These are phyloP conservation scores for Neurospora sp. DNA, from an alignment of 495 filamentous ascomycete species.

Conservation along the genomic window DNA sequence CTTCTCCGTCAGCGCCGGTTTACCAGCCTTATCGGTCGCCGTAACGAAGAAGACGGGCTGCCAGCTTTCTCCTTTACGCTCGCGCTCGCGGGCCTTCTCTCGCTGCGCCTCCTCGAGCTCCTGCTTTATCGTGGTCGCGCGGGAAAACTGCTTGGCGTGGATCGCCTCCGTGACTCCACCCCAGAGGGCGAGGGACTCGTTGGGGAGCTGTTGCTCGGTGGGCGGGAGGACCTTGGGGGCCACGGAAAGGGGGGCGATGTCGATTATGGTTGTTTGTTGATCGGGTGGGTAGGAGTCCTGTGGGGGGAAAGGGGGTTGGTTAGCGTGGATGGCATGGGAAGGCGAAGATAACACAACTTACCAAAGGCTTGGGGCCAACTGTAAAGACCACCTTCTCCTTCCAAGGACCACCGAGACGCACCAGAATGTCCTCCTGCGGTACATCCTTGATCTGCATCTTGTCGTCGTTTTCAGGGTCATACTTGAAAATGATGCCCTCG, in stretches of 20 bases:
- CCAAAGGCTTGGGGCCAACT: conserved; percentile 39
- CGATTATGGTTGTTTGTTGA: conserved; percentile 64
- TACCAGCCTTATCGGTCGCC: conserved; percentile 60
- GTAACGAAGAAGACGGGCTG: conserved; percentile 84
- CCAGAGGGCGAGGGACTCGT: conserved; percentile 90
- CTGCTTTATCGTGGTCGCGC: conserved; percentile 77
- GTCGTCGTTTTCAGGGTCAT: conserved; percentile 71
- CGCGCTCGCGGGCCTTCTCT: conserved; percentile 69
- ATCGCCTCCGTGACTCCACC: conserved; percentile 81
- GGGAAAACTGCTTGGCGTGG: conserved; percentile 64
- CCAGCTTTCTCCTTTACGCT: conserved; percentile 57
- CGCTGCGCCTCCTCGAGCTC: conserved; percentile 88
- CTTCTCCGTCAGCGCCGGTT: conserved; percentile 70
- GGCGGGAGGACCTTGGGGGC: conserved; percentile 72
- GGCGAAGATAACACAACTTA: conserved; percentile 20
- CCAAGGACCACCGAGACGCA: conserved; percentile 79
- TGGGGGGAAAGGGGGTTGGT: neutral
- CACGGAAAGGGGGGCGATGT: conserved; percentile 70
- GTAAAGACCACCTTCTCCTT: conserved; percentile 46
- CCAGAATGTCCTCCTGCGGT: conserved; percentile 68
- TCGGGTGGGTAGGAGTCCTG: conserved; percentile 40
- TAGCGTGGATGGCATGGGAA: neutral
- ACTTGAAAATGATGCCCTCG: conserved; percentile 82
- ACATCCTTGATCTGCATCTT: conserved; percentile 74
- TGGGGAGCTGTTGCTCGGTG: conserved; percentile 61